A percentile compares a stretch with the other conserved stretches of the same genome.
Conservation (phyloP, 148 eudicot genomes). For the Euryodendron excelsum region DNA sequence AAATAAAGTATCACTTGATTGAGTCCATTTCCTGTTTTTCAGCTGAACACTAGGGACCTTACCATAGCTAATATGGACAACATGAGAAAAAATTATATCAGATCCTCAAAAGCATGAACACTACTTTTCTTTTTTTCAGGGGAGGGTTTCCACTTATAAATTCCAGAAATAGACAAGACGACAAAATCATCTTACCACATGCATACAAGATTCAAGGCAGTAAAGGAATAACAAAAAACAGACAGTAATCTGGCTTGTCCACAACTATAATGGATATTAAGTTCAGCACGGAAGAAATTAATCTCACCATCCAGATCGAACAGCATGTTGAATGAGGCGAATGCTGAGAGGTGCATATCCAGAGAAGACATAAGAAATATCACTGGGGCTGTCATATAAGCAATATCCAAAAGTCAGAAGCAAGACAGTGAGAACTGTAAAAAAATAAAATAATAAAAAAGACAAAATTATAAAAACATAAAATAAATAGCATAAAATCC, state of each 20-base stretch:
- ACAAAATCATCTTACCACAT: not conserved
- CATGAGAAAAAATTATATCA: not conserved
- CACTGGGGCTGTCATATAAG: constrained; percentile 68
- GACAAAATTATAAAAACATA: not conserved
- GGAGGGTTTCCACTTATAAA: too few relatives aligned
- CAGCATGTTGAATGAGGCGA: constrained; percentile 94
- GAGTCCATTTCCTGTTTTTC: not conserved
- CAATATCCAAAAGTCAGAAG: constrained; percentile 26
- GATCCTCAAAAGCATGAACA: not conserved
- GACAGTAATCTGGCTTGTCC: constrained; percentile 5
- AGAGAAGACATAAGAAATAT: constrained; percentile 92
- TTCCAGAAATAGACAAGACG: not conserved
- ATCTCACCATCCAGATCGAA: constrained; percentile 97
- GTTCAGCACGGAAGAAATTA: not conserved
- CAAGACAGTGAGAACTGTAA: constrained; percentile 12
- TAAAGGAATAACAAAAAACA: not conserved
- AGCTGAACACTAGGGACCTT: not conserved
- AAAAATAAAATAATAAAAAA: too few relatives aligned
- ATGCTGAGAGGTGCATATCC: constrained; percentile 98
- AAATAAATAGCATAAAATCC: constrained; percentile 3
- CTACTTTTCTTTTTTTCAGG: too few relatives aligned
- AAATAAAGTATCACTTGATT: not conserved
- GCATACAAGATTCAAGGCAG: not conserved
- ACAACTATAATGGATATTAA: not conserved
- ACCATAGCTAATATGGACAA: not conserved